Conservation (phyloP, 192 early-diverging fungal genomes). For the Cetraspora pellucida region DNA sequence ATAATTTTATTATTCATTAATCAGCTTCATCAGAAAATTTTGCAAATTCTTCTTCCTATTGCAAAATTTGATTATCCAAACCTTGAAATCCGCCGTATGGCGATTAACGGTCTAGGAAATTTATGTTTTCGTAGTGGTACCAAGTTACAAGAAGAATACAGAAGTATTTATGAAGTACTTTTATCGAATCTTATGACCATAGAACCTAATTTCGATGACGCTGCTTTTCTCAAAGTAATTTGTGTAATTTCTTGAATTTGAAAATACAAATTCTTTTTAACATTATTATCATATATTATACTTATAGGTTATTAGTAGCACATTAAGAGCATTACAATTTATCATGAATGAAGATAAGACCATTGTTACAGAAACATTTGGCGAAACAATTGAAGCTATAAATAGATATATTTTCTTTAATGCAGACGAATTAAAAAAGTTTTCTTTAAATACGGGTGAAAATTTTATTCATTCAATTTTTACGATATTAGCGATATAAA, state of each 20-base stretch:
- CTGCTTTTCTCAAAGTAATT: constrained; percentile 16
- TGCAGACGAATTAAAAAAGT: constrained; percentile 31
- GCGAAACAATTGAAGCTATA: constrained; percentile 52
- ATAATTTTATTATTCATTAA: neutral
- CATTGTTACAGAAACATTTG: constrained; percentile 44
- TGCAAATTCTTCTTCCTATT: constrained; percentile 34
- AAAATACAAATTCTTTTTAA: too few relatives aligned
- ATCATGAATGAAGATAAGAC: constrained; percentile 52
- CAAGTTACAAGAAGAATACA: constrained; percentile 50
- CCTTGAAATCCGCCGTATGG: constrained; percentile 59
- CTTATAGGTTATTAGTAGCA: constrained; percentile 55
- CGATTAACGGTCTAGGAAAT: constrained; percentile 71
- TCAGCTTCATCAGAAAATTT: constrained; percentile 36
- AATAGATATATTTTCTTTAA: constrained; percentile 54
- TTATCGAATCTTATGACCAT: constrained; percentile 45
- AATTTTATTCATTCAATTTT: neutral
- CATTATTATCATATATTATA: too few relatives aligned
- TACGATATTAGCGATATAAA: neutral
- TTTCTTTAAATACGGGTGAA: neutral
- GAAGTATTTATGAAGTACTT: constrained; percentile 53
- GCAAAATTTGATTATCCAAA: constrained; percentile 34
- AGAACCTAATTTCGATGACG: neutral
- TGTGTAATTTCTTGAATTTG: too few relatives aligned
- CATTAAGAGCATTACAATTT: constrained; percentile 59
- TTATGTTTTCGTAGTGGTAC: constrained; percentile 60